Percentiles rank a stretch among this genome's conserved stretches.
Evolutionary conservation across 805 yeast species (phyloP).

Genomic region (Metschnikowia chrysomelidarum): DNA sequence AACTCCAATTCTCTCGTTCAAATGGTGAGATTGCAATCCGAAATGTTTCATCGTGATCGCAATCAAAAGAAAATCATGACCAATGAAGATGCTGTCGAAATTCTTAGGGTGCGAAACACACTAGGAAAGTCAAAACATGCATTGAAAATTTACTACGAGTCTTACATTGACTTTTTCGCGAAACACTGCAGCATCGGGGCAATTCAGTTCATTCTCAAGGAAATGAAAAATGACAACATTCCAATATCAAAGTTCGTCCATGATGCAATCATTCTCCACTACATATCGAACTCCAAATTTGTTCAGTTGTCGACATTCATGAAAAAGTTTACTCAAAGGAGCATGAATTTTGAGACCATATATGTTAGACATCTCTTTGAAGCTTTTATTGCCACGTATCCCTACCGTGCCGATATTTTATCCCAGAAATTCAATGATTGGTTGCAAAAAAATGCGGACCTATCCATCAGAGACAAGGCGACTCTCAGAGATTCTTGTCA

Average conservation of each 20-base stretch:
- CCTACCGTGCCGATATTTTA: constrained; percentile 29
- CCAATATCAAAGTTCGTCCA: constrained; percentile 21
- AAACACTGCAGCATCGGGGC: constrained; percentile 27
- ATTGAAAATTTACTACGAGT: constrained; percentile 27
- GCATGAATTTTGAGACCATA: constrained; percentile 22
- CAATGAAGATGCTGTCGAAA: constrained; percentile 26
- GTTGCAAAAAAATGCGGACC: constrained; percentile 14
- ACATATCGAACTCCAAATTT: constrained; percentile 27
- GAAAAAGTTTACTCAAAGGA: constrained; percentile 15
- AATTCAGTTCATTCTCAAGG: constrained; percentile 26
- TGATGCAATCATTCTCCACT: constrained; percentile 26
- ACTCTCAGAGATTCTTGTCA: constrained; percentile 16
- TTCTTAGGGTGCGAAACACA: constrained; percentile 15
- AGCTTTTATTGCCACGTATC: constrained; percentile 33
- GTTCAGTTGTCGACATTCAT: constrained; percentile 28
- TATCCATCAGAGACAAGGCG: constrained; percentile 15
- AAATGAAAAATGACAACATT: constrained; percentile 27
- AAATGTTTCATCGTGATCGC: constrained; percentile 27
- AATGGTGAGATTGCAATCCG: constrained; percentile 22
- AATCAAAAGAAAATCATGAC: constrained; percentile 25
- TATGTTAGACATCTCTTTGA: constrained; percentile 28
- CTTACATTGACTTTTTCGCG: constrained; percentile 28
- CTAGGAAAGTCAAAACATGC: constrained; percentile 16
- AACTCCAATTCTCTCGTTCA: constrained; percentile 25
- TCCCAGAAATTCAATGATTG: constrained; percentile 19